These are phyloP conservation scores for Plicaturopsis crispa DNA, from an alignment of 768 basidiomycete species.

Conservation along the genomic window DNA sequence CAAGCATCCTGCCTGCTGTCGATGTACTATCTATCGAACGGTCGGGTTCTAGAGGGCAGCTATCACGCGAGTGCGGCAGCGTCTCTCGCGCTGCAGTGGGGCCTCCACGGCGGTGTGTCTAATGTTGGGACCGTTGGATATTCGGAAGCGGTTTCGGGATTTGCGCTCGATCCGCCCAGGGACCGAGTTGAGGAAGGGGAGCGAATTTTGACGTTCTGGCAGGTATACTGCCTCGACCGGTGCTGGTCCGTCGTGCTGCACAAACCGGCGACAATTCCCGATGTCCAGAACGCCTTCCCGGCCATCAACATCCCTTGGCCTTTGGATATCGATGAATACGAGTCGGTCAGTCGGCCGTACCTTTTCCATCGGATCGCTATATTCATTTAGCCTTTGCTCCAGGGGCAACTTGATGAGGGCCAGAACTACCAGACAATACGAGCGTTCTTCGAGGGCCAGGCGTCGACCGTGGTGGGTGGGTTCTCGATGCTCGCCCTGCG, in stretches of 20 bases:
- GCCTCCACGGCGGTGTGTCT: conserved; percentile 45
- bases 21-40: conserved; percentile 70
- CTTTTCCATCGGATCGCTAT: conserved; percentile 5
- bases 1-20: conserved; percentile 73
- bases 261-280: conserved; percentile 59
- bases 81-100: conserved; percentile 64
- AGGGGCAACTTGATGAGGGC: conserved; percentile 53
- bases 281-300: conserved; percentile 47
- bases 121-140: conserved; percentile 19
- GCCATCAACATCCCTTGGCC: conserved; percentile 75
- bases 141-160: conserved; percentile 22
- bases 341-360: conserved; percentile 42
- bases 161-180: conserved; percentile 51
- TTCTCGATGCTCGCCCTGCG: conserved; percentile 61
- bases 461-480: conserved; percentile 38
- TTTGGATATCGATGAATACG: conserved; percentile 64
- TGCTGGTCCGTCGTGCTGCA: conserved; percentile 75
- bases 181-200: conserved; percentile 60
- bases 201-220: conserved; percentile 74
- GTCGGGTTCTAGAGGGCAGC: conserved; percentile 69
- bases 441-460: conserved; percentile 54
- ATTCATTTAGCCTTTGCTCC: neutral
- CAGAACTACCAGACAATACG: conserved; percentile 51
- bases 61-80: conserved; percentile 73
- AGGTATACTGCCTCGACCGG: conserved; percentile 72